Percentiles rank a stretch among this genome's conserved stretches.
Evolutionary conservation across 1,139 yeast species (phyloP).

Genomic region (Protomyces arabidopsidicola): DNA sequence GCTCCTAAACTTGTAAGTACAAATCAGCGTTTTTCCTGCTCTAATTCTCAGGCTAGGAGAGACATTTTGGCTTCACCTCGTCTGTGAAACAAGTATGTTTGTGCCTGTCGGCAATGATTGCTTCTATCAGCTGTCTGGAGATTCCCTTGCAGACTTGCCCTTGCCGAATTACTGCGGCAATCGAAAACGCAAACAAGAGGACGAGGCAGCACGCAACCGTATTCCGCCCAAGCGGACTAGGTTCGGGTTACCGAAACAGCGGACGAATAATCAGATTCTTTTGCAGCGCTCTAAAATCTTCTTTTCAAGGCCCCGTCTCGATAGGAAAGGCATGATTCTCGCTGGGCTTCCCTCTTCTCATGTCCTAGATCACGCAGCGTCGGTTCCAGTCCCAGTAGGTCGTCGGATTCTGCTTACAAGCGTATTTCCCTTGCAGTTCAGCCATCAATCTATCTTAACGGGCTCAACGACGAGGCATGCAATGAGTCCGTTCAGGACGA

Average conservation of each 20-base stretch:
- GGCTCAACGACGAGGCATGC: neutral
- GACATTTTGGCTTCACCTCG: slow-evolving; percentile 12
- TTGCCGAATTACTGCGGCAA: neutral
- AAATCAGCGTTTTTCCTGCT: neutral
- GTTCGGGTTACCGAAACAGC: neutral
- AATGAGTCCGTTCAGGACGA: too few species aligned
- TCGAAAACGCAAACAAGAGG: neutral
- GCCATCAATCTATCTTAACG: slow-evolving; percentile 29
- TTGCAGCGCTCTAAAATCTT: slow-evolving; percentile 29
- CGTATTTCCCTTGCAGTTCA: slow-evolving; percentile 32
- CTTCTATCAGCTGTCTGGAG: slow-evolving; percentile 29
- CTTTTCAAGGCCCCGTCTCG: slow-evolving; percentile 24
- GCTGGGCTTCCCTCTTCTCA: slow-evolving; percentile 25
- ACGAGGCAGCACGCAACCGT: neutral
- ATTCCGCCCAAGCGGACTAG: neutral
- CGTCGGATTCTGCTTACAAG: neutral
- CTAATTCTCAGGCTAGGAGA: slow-evolving; percentile 21
- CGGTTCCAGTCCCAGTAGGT: neutral
- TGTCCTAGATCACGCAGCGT: slow-evolving; percentile 8
- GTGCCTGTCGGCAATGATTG: slow-evolving; percentile 11
- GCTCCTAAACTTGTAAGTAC: neutral
- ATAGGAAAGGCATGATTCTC: slow-evolving; percentile 2
- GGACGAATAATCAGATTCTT: slow-evolving; percentile 12
- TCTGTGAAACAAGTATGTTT: slow-evolving; percentile 26
- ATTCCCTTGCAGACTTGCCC: slow-evolving; percentile 1